phyloP scores from a whole-genome alignment of 139 green algal genomes.

The Chlorella sp. region DNA sequence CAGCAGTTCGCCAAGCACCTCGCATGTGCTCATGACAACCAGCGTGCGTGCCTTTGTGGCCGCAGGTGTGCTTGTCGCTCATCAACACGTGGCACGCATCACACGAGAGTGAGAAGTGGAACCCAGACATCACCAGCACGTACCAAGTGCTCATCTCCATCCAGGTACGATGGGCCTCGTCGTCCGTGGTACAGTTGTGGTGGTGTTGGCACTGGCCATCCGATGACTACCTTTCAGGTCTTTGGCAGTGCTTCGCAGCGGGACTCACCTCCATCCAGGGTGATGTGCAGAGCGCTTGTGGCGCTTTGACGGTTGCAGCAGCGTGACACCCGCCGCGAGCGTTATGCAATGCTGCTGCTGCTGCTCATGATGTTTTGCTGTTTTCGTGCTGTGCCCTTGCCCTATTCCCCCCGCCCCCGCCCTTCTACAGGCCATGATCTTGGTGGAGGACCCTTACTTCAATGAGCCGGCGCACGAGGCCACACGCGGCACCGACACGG shows the following conservation, averaged over 20 bases:
- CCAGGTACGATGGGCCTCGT: constrained; percentile 31
- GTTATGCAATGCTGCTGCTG: background rate
- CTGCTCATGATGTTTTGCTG: background rate
- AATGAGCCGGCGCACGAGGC: constrained; percentile 56
- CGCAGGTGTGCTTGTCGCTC: constrained; percentile 83
- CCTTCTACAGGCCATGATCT: constrained; percentile 38
- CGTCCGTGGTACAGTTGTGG: background rate
- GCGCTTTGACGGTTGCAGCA: too few species aligned
- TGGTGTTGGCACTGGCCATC: too few species aligned
- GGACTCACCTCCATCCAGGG: constrained; percentile 31
- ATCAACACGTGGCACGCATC: constrained; percentile 73
- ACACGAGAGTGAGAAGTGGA: constrained; percentile 67
- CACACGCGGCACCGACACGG: constrained; percentile 45
- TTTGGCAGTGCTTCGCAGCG: background rate
- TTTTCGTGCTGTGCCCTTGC: background rate
- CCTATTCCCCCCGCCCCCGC: background rate
- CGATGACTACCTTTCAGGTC: too few species aligned
- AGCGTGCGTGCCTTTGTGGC: too few species aligned
- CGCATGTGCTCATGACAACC: background rate
- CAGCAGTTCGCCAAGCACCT: background rate
- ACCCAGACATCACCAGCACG: constrained; percentile 49
- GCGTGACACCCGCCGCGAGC: too few species aligned
- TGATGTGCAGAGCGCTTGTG: background rate
- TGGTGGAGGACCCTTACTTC: constrained; percentile 52
- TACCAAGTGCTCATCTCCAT: constrained; percentile 81